A percentile compares a stretch with the other conserved stretches of the same genome.
phyloP scores from a whole-genome alignment of 306 rosid species.

The Albizia julibrissin region DNA sequence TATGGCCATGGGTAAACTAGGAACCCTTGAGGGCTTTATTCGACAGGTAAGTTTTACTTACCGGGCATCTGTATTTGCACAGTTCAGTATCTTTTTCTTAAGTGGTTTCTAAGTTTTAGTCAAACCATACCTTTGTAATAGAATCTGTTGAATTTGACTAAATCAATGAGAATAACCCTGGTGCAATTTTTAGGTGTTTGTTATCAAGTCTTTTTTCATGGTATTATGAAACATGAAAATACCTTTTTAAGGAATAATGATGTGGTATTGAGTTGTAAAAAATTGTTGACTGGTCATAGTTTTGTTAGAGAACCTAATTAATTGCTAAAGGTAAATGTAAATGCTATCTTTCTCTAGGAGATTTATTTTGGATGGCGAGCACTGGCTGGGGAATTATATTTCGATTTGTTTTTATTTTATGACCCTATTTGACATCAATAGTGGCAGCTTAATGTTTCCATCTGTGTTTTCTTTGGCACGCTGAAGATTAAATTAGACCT shows the following conservation, averaged over 20 bases:
- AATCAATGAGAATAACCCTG: background rate
- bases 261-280: no score
- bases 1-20: conserved; percentile 90
- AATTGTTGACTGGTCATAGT: background rate
- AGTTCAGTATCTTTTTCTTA: background rate
- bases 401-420: background rate
- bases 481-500: background rate
- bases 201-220: background rate
- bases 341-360: background rate
- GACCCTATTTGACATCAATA: background rate
- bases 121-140: background rate
- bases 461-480: background rate
- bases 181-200: background rate
- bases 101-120: background rate
- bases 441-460: background rate
- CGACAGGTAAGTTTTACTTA: conserved; percentile 60
- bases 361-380: background rate
- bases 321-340: background rate
- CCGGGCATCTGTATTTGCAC: background rate
- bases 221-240: background rate
- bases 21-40: conserved; percentile 81
- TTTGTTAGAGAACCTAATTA: background rate
- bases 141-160: background rate
- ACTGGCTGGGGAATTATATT: background rate
- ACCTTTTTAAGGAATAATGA: background rate